Evolutionary conservation across 495 filamentous ascomycete species (phyloP).

Genomic region (Endocarpon pusillum): DNA sequence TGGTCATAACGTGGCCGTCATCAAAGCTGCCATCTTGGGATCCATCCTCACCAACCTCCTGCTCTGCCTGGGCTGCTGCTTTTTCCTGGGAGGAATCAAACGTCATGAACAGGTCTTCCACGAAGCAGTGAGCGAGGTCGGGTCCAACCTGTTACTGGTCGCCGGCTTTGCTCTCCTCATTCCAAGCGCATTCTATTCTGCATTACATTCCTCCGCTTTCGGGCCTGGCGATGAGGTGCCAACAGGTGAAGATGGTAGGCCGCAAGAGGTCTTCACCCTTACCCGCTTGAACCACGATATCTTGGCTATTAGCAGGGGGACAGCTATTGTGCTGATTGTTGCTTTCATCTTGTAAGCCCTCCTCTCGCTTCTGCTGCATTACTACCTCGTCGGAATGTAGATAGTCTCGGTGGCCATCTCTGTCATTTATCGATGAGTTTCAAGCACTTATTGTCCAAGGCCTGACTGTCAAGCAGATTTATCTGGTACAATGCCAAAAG

Average conservation of each 20-base stretch:
- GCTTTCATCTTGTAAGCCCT: conserved; percentile 49
- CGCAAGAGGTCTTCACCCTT: conserved; percentile 9
- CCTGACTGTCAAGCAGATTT: conserved; percentile 33
- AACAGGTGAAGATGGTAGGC: conserved; percentile 17
- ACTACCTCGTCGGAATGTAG: too few relatives aligned
- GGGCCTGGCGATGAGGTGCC: conserved; percentile 10
- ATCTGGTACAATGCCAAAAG: conserved; percentile 68
- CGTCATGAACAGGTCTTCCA: conserved; percentile 52
- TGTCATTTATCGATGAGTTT: too few relatives aligned
- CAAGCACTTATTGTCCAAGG: too few relatives aligned
- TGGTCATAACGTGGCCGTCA: conserved; percentile 45
- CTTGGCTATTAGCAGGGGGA: conserved; percentile 54
- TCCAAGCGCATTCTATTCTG: conserved; percentile 58
- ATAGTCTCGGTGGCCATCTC: too few relatives aligned
- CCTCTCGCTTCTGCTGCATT: too few relatives aligned
- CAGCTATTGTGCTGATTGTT: conserved; percentile 59
- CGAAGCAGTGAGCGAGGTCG: conserved; percentile 63
- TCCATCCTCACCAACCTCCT: conserved; percentile 66
- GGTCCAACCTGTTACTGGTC: conserved; percentile 61
- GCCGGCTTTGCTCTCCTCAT: conserved; percentile 71
- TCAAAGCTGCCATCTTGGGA: conserved; percentile 68
- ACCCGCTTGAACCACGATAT: conserved; percentile 30
- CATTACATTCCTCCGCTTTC: conserved; percentile 28
- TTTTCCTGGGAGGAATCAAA: conserved; percentile 56
- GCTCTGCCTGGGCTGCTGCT: conserved; percentile 59